Evolutionary conservation across 1,139 yeast species (phyloP), one percentile per base, ranked within the genome.

Genomic region (Hemisphaericaspora subhashii): DNA sequence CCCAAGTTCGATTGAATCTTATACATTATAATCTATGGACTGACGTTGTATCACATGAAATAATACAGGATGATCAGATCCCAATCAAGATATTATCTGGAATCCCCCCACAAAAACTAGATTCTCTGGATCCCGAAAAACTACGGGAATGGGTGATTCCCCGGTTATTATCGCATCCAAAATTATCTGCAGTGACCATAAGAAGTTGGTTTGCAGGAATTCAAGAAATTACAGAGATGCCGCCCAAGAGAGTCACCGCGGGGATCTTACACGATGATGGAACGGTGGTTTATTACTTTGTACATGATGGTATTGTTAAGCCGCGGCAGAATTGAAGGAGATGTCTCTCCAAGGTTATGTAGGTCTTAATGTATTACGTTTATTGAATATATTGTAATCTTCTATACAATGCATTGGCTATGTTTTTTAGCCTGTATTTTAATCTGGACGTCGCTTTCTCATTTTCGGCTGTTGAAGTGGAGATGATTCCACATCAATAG

Each of bases 241-340:
- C 68, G 40, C 76, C 69, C 0, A 53, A 53, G 16, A 58, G 82
- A 36, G 40, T 83, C 2, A 64, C 81, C 0, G 58, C 81, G 54
- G 88, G 78, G 0, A 62, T 83, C 45, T 68, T 77, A 7, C 79
- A 81, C 40, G 70, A 71, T 39, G 90, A 83, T 55, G 82, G 86
- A 0, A 80, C 88, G 0, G 71, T 84, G 3, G 84, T 82, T 5
- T 84, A 81, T 51, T 83, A 83, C 52, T 72, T 79, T 50, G 70
- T 82, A 27, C 76, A 81, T 52, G 74, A 75, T 44, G 89, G 87
- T 0, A 64, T 83, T 13, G 75, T 72, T 8, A 76, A 73, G 53
- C 89, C 89, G 3, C 62, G 78, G 29, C 73, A 73, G 50, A 77
- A 77, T 49, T 78, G 33, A 38, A 5, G 18, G 6, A 12, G 10